A percentile compares a stretch with the other conserved stretches of the same genome.
Evolutionary conservation across 495 filamentous ascomycete genomes (phyloP).

Genomic region (Penicillium herquei): DNA sequence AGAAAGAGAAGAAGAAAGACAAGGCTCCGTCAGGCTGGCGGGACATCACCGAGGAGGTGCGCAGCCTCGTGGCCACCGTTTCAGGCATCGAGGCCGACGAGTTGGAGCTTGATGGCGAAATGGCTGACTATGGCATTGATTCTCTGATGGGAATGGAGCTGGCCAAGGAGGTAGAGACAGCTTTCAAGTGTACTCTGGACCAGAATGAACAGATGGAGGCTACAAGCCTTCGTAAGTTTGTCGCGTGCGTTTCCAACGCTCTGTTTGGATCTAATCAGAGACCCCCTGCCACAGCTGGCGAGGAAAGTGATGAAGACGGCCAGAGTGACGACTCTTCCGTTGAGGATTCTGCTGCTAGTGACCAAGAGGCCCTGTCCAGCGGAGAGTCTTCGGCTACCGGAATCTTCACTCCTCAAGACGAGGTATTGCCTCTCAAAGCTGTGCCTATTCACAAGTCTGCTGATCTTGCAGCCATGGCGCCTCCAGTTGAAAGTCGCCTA

Average conservation of each 20-base stretch:
- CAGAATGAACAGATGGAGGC: neutral
- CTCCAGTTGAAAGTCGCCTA: neutral
- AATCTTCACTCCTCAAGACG: no score
- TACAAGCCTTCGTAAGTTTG: slow-evolving; percentile 1
- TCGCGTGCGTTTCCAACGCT: neutral
- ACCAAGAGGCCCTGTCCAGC: no score
- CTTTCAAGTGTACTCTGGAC: slow-evolving; percentile 34
- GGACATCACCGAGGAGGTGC: slow-evolving; percentile 2
- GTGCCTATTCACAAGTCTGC: neutral
- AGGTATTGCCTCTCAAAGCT: no score
- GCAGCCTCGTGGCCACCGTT: slow-evolving; percentile 15
- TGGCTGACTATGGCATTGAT: slow-evolving; percentile 54
- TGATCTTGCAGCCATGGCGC: neutral
- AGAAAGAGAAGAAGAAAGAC: no score
- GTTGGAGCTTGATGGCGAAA: slow-evolving; percentile 33
- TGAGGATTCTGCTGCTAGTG: no score
- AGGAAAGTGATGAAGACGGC: neutral
- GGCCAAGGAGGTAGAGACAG: slow-evolving; percentile 45
- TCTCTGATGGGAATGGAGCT: slow-evolving; percentile 58
- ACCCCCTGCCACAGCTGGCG: neutral
- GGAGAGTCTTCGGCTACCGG: no score
- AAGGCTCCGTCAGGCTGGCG: neutral
- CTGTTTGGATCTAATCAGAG: neutral
- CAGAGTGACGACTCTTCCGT: neutral
- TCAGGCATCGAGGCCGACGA: slow-evolving; percentile 44